These are phyloP conservation scores for Mycena epipterygia DNA, from an alignment of 768 basidiomycete species.

Conservation along the genomic window DNA sequence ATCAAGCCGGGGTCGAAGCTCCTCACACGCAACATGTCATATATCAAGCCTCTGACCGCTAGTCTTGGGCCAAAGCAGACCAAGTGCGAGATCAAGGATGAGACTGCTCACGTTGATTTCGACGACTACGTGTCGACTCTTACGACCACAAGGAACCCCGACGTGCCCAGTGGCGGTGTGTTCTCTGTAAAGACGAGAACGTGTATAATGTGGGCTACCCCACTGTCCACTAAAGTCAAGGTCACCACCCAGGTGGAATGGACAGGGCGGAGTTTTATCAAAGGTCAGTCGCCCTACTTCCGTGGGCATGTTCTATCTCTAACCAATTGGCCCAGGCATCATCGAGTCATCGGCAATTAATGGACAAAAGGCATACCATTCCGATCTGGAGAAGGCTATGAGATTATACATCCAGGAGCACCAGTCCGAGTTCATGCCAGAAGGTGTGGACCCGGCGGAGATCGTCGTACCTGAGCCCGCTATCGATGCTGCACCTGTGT, in stretches of 20 bases:
- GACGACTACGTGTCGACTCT: slow-evolving; percentile 87
- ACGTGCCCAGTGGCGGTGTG: slow-evolving; percentile 94
- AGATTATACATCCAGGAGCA: slow-evolving; percentile 91
- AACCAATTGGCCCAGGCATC: slow-evolving; percentile 69
- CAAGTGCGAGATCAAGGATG: slow-evolving; percentile 95
- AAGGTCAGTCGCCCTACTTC: slow-evolving; percentile 62
- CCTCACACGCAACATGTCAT: slow-evolving; percentile 91
- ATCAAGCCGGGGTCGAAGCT: slow-evolving; percentile 70
- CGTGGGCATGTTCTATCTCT: not conserved
- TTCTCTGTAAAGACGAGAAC: slow-evolving; percentile 96
- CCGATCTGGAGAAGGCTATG: slow-evolving; percentile 88
- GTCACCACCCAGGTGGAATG: slow-evolving; percentile 96
- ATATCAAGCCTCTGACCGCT: slow-evolving; percentile 93
- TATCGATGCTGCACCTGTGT: slow-evolving; percentile 24
- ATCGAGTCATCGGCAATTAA: slow-evolving; percentile 94
- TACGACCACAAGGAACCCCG: slow-evolving; percentile 93
- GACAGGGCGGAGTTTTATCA: slow-evolving; percentile 97
- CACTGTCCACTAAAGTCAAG: slow-evolving; percentile 79
- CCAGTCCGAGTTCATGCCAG: slow-evolving; percentile 89
- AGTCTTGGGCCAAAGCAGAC: slow-evolving; percentile 94
- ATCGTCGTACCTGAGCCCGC: slow-evolving; percentile 57
- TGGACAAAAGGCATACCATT: slow-evolving; percentile 91
- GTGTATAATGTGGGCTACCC: slow-evolving; percentile 94
- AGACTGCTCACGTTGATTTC: slow-evolving; percentile 83
- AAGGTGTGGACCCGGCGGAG: slow-evolving; percentile 74